Evolutionary conservation across 2,329 filamentous ascomycete genomes (phyloP), one percentile per base, ranked within the genome.

Genomic region (Colletotrichum tabaci): DNA sequence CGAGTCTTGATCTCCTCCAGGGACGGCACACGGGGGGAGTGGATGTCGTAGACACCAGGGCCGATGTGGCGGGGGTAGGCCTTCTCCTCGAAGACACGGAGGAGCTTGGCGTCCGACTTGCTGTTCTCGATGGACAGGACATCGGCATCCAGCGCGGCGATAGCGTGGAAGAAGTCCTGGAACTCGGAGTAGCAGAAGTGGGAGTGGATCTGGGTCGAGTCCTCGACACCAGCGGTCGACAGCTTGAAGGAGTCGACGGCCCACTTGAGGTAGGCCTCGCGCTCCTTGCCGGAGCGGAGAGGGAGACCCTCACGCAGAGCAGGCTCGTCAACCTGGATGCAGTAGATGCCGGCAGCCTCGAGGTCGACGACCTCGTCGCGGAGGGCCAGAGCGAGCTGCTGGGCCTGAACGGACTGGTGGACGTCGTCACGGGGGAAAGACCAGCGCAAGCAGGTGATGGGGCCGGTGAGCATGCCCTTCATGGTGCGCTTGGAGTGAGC

Each of bases 181-280:
- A 99, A 99, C 90, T 99, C 96, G 64, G 96, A 98, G 92, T 99
- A 99, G 87, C 96, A 99, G 94, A 99, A 99, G 90, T 99, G 96
- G 75, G 95, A 98, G 93, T 99, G 96, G 85, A 99, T 98, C 90
- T 99, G 96, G 77, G 96, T 99, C 71, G 93, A 94, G 85, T 99
- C 94, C 87, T 95, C 87, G 74, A 99, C 96, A 84, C 95, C 96
- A 73, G 95, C 92, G 79, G 95, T 97, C 76, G 96, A 92, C 77
- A 99, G 94, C 84, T 94, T 95, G 95, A 99, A 99, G 79, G 95
- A 95, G 87, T 98, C 92, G 80, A 99, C 96, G 73, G 96, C 96
- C 96, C 96, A 99, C 79, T 93, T 88, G 77, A 99, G 92, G 91
- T 99, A 99, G 81, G 94, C 94, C 83, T 97, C 94, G 83, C 96